These are phyloP conservation scores for Pancytospora epiphaga DNA, from an alignment of 371 early-diverging fungal genomes.

Conservation along the genomic window DNA sequence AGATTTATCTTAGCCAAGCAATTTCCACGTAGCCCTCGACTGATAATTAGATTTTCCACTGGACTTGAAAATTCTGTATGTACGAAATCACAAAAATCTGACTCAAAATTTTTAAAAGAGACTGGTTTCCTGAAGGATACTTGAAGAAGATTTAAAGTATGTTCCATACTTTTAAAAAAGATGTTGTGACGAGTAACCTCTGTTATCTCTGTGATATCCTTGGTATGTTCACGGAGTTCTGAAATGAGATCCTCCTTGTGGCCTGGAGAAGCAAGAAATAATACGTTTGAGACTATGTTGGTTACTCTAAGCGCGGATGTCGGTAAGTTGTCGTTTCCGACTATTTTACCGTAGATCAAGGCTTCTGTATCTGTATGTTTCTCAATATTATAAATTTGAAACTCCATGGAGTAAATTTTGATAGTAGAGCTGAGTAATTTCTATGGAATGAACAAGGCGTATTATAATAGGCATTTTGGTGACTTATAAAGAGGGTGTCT, in stretches of 20 bases:
- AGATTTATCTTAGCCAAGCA: constrained; percentile 44
- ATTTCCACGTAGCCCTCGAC: constrained; percentile 52
- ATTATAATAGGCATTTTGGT: no score
- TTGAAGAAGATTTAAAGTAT: constrained; percentile 24
- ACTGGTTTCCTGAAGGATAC: constrained; percentile 9
- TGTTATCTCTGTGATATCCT: constrained; percentile 20
- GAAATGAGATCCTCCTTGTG: not conserved
- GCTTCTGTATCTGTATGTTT: constrained; percentile 24
- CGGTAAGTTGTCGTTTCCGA: not conserved
- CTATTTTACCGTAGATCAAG: constrained; percentile 28
- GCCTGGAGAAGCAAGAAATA: constrained; percentile 4
- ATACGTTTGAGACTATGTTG: constrained; percentile 35
- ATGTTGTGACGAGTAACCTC: constrained; percentile 32
- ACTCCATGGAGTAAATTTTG: constrained; percentile 38
- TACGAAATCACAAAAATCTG: constrained; percentile 26
- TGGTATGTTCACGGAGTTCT: constrained; percentile 14
- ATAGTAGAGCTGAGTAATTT: no score
- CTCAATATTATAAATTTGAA: constrained; percentile 43
- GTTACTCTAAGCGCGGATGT: constrained; percentile 12
- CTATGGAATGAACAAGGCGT: no score
- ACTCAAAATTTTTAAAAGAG: constrained; percentile 20
- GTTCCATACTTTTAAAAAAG: constrained; percentile 34
- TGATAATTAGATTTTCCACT: constrained; percentile 56
- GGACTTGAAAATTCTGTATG: constrained; percentile 52
- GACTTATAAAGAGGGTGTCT: no score